Evolutionary conservation across 805 yeast species (phyloP).

Genomic region (Pichia ethanolica): DNA sequence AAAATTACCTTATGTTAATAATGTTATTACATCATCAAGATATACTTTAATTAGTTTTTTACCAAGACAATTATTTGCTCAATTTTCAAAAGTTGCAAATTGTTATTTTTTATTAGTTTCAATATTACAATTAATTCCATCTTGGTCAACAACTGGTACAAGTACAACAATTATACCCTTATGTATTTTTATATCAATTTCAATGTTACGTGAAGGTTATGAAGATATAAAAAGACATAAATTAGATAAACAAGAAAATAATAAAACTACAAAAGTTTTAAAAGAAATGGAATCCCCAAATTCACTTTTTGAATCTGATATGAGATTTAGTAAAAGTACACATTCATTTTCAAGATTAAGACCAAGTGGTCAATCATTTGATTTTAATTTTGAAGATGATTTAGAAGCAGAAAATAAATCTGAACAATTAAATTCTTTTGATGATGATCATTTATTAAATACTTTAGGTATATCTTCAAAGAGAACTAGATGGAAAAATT

Average conservation of each 20-base stretch:
- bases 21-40: slow-evolving; percentile 77
- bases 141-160: slow-evolving; percentile 96
- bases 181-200: slow-evolving; percentile 75
- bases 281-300: slow-evolving; percentile 8
- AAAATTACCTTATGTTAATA: slow-evolving; percentile 50
- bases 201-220: slow-evolving; percentile 87
- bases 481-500: slow-evolving; percentile 57
- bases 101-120: slow-evolving; percentile 85
- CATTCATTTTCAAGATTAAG: slow-evolving; percentile 24
- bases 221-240: slow-evolving; percentile 87
- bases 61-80: slow-evolving; percentile 85
- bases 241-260: slow-evolving; percentile 81
- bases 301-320: slow-evolving; percentile 9
- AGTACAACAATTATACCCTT: slow-evolving; percentile 91
- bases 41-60: slow-evolving; percentile 74
- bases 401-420: slow-evolving; percentile 10
- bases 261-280: slow-evolving; percentile 39
- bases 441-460: slow-evolving; percentile 12
- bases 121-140: slow-evolving; percentile 89
- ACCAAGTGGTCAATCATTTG: slow-evolving; percentile 20
- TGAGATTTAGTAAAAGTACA: slow-evolving; percentile 20
- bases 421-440: slow-evolving; percentile 20
- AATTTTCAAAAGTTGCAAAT: slow-evolving; percentile 89
- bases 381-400: slow-evolving; percentile 15
- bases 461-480: slow-evolving; percentile 13